Base-by-base conservation (phyloP, 805 yeast genomes). In the Candida easanensis region DNA sequence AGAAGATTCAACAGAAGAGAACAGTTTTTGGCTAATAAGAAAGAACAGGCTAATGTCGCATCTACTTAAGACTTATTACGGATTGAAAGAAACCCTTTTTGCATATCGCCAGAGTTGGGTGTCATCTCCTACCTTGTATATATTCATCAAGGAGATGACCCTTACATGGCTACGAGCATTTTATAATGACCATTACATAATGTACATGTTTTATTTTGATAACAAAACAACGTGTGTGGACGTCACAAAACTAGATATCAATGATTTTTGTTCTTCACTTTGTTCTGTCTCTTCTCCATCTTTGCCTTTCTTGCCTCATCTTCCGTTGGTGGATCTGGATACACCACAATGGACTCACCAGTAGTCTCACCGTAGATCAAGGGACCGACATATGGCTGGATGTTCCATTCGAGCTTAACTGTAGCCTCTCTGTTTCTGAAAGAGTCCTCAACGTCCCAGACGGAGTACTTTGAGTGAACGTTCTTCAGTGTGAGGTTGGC, bases 371-470 rank as follows among this genome's bases (percentile, higher is more conserved):
- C 97, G 62, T 70, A 85, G 0, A 80, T 61, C 49, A 91, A 66
- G 0, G 88, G 79, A 11, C 99, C 99, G 7, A 91, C 79, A 62
- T 81, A 74, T 2, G 99, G 99, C 66, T 91, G 98, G 36, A 91
- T 74, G 61, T 90, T 90, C 91, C 96, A 91, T 50, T 87, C 89
- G 40, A 91, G 69, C 48, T 73, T 78, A 44, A 91, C 69, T 4
- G 67, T 70, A 17, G 95, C 88, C 18, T 82, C 77, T 54, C 85
- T 77, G 40, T 76, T 79, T 38, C 77, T 68, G 48, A 83, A 60
- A 13, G 65, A 52, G 25, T 76, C 75, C 54, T 80, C 82, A 40
- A 82, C 74, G 64, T 91, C 98, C 88, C 95, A 93, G 13, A 88
- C 87, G 0, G 87, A 77, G 62, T 91, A 91, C 64, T 88, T 86